phyloP scores from a whole-genome alignment of 139 green algal genomes.

The Closterium sp. region DNA sequence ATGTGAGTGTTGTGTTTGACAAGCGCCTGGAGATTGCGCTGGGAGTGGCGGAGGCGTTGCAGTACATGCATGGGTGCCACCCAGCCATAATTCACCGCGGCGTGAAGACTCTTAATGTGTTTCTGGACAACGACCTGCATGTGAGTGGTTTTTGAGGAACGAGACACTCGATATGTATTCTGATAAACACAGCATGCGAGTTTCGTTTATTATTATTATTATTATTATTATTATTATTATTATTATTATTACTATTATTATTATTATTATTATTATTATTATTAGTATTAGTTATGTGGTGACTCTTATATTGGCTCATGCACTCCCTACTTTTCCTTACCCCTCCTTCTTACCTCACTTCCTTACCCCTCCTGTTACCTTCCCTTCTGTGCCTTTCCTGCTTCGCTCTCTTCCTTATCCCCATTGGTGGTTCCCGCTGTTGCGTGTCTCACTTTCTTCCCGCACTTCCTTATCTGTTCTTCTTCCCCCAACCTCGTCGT shows the following conservation, averaged over 20 bases:
- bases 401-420: neutral
- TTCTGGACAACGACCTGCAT: neutral
- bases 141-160: neutral
- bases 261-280: no score
- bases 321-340: neutral
- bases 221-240: no score
- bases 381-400: neutral
- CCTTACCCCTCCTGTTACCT: neutral
- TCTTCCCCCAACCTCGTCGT: no score
- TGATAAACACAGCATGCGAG: no score
- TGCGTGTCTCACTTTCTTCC: neutral
- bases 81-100: neutral
- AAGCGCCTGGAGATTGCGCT: neutral
- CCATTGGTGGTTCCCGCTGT: neutral
- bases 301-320: no score
- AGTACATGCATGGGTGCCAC: neutral
- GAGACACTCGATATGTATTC: no score
- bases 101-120: neutral
- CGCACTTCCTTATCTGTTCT: neutral
- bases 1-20: neutral
- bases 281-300: no score
- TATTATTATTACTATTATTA: no score
- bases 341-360: neutral
- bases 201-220: no score
- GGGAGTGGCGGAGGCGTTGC: neutral